These are phyloP conservation scores for Chaetoscypha palmicola DNA, from an alignment of 2,329 filamentous ascomycete species.

Conservation along the genomic window DNA sequence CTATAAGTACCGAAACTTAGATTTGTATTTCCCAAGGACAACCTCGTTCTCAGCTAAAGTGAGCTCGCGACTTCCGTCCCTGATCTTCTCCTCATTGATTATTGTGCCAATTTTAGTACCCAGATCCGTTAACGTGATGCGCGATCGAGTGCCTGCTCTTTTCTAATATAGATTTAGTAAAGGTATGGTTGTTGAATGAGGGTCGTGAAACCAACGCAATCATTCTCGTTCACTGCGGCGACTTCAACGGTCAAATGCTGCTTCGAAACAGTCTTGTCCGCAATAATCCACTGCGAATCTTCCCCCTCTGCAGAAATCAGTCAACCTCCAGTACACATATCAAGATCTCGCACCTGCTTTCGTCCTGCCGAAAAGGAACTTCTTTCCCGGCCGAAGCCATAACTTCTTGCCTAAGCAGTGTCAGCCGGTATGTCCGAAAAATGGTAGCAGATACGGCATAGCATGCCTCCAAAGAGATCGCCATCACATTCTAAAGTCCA, in stretches of 20 bases:
- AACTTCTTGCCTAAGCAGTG: conserved; percentile 55
- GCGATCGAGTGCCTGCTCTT: conserved; percentile 48
- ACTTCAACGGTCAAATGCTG: conserved; percentile 80
- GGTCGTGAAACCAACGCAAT: conserved; percentile 56
- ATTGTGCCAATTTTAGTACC: conserved; percentile 79
- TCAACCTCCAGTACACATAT: too few relatives aligned
- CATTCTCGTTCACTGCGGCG: conserved; percentile 53
- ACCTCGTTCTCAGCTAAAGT: conserved; percentile 54
- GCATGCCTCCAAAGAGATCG: conserved; percentile 43
- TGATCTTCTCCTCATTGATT: conserved; percentile 66
- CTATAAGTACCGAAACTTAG: conserved; percentile 48
- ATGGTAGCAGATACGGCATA: neutral
- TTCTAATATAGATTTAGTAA: too few relatives aligned
- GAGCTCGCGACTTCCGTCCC: conserved; percentile 53
- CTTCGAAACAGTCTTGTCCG: conserved; percentile 77
- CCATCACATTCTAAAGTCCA: conserved; percentile 49
- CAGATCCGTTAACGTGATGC: conserved; percentile 68
- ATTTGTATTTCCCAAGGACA: conserved; percentile 62
- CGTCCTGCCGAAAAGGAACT: conserved; percentile 79
- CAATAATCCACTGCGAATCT: conserved; percentile 41
- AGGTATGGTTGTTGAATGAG: too few relatives aligned
- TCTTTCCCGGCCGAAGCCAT: conserved; percentile 81
- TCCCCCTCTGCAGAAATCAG: too few relatives aligned
- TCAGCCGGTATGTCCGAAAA: conserved; percentile 3
- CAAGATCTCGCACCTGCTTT: conserved; percentile 58